Base-by-base conservation (phyloP, 768 basidiomycete genomes). In the Glaciozyma martinii region DNA sequence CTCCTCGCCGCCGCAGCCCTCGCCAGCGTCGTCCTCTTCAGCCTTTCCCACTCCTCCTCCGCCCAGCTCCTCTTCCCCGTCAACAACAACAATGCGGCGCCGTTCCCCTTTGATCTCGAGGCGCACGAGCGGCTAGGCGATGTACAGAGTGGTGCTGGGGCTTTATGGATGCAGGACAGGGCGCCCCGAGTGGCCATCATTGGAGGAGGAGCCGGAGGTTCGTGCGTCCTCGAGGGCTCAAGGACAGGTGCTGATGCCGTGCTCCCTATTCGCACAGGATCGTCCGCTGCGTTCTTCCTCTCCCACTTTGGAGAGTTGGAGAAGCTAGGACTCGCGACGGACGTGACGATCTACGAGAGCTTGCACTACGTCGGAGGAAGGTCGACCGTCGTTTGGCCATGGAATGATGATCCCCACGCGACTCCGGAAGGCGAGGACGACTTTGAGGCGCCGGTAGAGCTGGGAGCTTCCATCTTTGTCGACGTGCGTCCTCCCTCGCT, bases 381-480 rank as follows among this genome's bases (percentile, higher is more conserved):
- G 3, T 65, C 63, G 16, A 71, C 66, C 3, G 61, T 71, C 7
- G 4, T 65, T 9, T 65, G 66, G 63, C 69, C 69, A 0, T 71
- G 69, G 69, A 37, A 46, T 43, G 54, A 65, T 18, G 49, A 67
- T 25, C 69, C 69, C 1, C 13, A 27, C 43, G 15, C 56, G 15
- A 25, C 42, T 30, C 43, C 42, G 18, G 37, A 21, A 15, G 50
- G 30, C 52, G 60, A 46, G 6, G 61, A 37, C 10, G 54, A 50
- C 9, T 25, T 29, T 25, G 72, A 62, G 68, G 72, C 27, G 1
- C 46, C 76, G 15, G 77, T 89, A 30, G 93, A 95, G 73, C 79
- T 93, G 1, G 93, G 92, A 0, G 93, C 86, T 0, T 86, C 85
- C n/a, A 86, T 93, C 62, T 95, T 93, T 73, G 86, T 93, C 32